Percentiles rank a stretch among this genome's conserved stretches.
Conservation (phyloP, 2,329 filamentous ascomycete species). For the Fusarium oligoseptatum region DNA sequence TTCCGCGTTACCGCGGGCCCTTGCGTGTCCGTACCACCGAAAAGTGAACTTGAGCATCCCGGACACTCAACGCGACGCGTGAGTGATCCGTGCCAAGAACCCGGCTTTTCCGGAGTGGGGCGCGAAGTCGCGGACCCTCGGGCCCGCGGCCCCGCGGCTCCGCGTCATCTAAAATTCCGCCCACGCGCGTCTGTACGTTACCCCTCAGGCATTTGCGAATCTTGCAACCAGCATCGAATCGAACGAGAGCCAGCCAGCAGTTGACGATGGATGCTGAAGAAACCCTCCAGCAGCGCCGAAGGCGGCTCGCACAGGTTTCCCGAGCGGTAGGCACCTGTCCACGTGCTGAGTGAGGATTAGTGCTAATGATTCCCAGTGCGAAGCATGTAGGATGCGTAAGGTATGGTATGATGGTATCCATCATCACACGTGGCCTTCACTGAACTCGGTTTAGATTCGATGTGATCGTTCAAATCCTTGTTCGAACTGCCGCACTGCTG, state of each 20-base stretch:
- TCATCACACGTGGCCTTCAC: background rate
- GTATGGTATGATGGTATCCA: background rate
- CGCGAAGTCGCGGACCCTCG: background rate
- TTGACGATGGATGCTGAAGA: slow-evolving; percentile 6
- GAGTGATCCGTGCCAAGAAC: background rate
- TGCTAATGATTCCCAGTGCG: slow-evolving; percentile 8
- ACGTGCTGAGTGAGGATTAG: background rate
- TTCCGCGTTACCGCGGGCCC: background rate
- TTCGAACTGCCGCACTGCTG: background rate
- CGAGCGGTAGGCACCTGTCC: background rate
- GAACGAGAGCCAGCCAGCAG: background rate
- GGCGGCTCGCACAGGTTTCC: slow-evolving; percentile 8
- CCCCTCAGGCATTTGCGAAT: background rate
- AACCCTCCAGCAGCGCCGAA: slow-evolving; percentile 13
- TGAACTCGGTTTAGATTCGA: background rate
- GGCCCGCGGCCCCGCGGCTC: background rate
- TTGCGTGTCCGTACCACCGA: background rate
- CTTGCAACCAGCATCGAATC: background rate
- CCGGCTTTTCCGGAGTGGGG: background rate
- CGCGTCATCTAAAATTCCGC: background rate
- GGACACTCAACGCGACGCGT: background rate
- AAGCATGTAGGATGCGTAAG: slow-evolving; percentile 10
- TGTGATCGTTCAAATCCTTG: slow-evolving; percentile 11
- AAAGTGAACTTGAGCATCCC: background rate
- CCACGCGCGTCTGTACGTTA: background rate